These are phyloP conservation scores for Hirsutella rhossiliensis DNA, from an alignment of 2,329 filamentous ascomycete species.

Conservation along the genomic window DNA sequence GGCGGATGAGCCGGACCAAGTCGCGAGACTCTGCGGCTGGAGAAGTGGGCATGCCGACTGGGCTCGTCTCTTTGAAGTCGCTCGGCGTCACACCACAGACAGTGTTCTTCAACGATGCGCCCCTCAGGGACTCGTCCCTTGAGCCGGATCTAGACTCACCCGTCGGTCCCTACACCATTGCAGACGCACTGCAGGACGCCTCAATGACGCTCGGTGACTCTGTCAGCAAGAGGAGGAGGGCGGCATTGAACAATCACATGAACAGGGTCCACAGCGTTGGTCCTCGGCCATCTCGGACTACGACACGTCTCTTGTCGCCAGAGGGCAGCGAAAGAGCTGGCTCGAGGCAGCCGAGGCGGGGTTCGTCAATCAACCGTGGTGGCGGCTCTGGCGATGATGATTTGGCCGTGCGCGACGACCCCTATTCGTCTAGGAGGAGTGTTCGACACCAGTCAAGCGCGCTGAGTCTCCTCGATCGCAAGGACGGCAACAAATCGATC, in stretches of 20 bases:
- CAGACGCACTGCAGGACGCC: slow-evolving; percentile 83
- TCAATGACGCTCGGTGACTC: slow-evolving; percentile 75
- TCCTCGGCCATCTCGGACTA: slow-evolving; percentile 11
- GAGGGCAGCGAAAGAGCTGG: slow-evolving; percentile 15
- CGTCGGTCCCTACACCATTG: slow-evolving; percentile 58
- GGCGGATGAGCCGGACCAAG: slow-evolving; percentile 67
- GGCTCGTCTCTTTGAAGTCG: slow-evolving; percentile 58
- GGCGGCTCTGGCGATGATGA: slow-evolving; percentile 20
- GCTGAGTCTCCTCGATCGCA: slow-evolving; percentile 45
- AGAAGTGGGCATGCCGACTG: slow-evolving; percentile 19
- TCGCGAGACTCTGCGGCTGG: slow-evolving; percentile 33
- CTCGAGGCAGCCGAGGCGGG: slow-evolving; percentile 25
- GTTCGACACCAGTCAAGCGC: slow-evolving; percentile 49
- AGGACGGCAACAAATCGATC: slow-evolving; percentile 44
- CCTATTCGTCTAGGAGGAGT: slow-evolving; percentile 29
- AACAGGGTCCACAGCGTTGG: slow-evolving; percentile 27
- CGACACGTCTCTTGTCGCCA: slow-evolving; percentile 18
- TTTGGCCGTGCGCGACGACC: slow-evolving; percentile 24
- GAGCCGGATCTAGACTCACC: slow-evolving; percentile 18
- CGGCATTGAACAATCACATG: slow-evolving; percentile 38
- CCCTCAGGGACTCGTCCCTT: slow-evolving; percentile 31
- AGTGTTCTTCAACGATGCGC: slow-evolving; percentile 78
- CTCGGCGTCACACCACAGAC: slow-evolving; percentile 75
- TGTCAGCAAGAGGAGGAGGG: slow-evolving; percentile 38
- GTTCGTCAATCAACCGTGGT: slow-evolving; percentile 17